These are phyloP conservation scores for Mitragyna speciosa DNA, from an alignment of 257 asterid genomes.

Conservation along the genomic window DNA sequence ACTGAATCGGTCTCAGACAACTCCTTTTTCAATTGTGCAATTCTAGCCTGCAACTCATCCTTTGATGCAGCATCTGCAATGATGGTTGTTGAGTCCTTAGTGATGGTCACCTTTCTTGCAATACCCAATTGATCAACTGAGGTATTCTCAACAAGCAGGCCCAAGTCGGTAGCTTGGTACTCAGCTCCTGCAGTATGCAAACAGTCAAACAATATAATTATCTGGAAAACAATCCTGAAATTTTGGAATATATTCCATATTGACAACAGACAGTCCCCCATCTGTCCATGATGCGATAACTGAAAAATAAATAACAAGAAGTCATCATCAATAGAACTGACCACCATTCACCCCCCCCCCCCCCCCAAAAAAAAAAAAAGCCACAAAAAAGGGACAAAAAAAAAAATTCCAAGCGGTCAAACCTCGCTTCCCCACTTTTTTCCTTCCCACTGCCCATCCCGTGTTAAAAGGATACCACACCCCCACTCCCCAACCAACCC, in stretches of 20 bases:
- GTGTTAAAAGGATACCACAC: too few relatives aligned
- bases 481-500: too few relatives aligned
- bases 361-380: too few relatives aligned
- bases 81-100: slow-evolving; percentile 79
- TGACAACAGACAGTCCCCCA: neutral
- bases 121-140: slow-evolving; percentile 75
- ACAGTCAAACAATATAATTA: neutral
- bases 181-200: slow-evolving; percentile 68
- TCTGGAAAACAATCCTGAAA: neutral
- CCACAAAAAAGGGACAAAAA: too few relatives aligned
- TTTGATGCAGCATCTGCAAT: slow-evolving; percentile 97
- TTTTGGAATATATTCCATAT: neutral
- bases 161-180: slow-evolving; percentile 86
- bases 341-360: neutral
- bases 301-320: too few relatives aligned
- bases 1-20: slow-evolving; percentile 73
- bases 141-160: slow-evolving; percentile 76
- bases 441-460: neutral
- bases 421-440: neutral
- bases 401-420: neutral
- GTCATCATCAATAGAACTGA: too few relatives aligned
- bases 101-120: slow-evolving; percentile 82
- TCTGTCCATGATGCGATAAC: too few relatives aligned
- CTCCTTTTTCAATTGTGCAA: slow-evolving; percentile 87
- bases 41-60: slow-evolving; percentile 88